Percentiles rank a stretch among this genome's conserved stretches.
phyloP scores from a whole-genome alignment of 768 basidiomycete genomes.

The Tricholomella constricta region DNA sequence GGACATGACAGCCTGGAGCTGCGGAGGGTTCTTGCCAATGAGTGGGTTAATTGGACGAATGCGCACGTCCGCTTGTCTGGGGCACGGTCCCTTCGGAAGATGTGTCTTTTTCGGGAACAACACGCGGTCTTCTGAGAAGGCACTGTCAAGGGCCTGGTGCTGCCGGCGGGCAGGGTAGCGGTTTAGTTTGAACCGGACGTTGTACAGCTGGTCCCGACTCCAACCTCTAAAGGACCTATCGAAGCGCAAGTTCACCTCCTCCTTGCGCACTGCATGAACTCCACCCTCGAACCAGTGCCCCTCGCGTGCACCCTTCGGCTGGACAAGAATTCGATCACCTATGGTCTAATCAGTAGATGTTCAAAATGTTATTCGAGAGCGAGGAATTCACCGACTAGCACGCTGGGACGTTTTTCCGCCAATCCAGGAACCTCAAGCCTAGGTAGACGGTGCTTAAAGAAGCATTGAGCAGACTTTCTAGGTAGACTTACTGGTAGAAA shows the following conservation, averaged over 20 bases:
- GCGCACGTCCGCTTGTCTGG: constrained; percentile 13
- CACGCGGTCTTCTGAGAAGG: constrained; percentile 45
- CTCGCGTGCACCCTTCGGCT: constrained; percentile 35
- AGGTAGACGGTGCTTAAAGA: not conserved
- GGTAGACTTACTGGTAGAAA: constrained; percentile 39
- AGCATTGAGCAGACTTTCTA: not conserved
- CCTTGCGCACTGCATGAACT: constrained; percentile 52
- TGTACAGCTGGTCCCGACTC: constrained; percentile 38
- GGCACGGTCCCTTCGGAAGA: constrained; percentile 14
- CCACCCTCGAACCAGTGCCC: constrained; percentile 61
- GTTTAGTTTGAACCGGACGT: constrained; percentile 59
- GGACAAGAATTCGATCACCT: constrained; percentile 60
- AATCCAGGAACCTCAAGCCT: constrained; percentile 51
- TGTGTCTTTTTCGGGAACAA: constrained; percentile 48
- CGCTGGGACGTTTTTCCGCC: constrained; percentile 58
- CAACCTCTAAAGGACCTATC: constrained; percentile 42
- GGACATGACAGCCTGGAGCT: constrained; percentile 49
- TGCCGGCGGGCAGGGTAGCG: constrained; percentile 57
- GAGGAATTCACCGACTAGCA: constrained; percentile 49
- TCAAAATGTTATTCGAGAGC: not conserved
- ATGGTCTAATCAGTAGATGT: constrained; percentile 1
- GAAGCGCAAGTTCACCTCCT: constrained; percentile 55
- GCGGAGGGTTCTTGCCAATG: constrained; percentile 47
- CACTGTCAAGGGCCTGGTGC: constrained; percentile 55
- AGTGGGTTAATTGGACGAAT: constrained; percentile 41